Percentiles rank a stretch among this genome's conserved stretches.
Conservation (phyloP, 2,329 filamentous ascomycete genomes). For the Fusarium mexicanum region DNA sequence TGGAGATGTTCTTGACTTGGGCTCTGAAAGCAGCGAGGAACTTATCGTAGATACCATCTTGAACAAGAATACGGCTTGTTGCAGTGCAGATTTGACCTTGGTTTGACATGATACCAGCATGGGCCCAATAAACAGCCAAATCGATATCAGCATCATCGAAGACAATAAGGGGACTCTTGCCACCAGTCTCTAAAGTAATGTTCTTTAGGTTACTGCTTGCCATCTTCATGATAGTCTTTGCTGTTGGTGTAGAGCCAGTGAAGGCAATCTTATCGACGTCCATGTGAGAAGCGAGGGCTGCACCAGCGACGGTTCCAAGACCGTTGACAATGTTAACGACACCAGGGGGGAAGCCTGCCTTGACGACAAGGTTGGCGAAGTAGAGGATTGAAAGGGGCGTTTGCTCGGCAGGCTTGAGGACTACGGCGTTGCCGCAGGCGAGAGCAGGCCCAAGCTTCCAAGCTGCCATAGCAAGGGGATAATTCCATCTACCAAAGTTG, state of each 20-base stretch:
- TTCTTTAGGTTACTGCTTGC: constrained; percentile 74
- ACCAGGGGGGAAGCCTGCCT: constrained; percentile 81
- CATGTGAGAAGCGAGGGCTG: constrained; percentile 73
- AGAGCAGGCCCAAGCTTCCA: constrained; percentile 82
- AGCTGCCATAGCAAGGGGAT: constrained; percentile 57
- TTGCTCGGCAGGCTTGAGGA: constrained; percentile 74
- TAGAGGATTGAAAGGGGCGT: constrained; percentile 73
- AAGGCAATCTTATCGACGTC: constrained; percentile 82
- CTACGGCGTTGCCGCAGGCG: constrained; percentile 70
- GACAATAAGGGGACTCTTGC: constrained; percentile 71
- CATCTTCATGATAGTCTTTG: constrained; percentile 79
- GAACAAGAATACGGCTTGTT: constrained; percentile 71
- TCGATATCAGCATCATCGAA: constrained; percentile 74
- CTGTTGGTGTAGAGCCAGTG: constrained; percentile 78
- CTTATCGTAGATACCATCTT: constrained; percentile 67
- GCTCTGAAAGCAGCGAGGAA: constrained; percentile 59
- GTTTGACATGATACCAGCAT: constrained; percentile 65
- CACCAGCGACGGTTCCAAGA: constrained; percentile 72
- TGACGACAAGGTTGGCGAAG: constrained; percentile 72
- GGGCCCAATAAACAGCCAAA: constrained; percentile 70
- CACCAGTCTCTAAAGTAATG: constrained; percentile 73
- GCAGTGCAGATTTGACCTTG: constrained; percentile 73
- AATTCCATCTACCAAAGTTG: constrained; percentile 66
- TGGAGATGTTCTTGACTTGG: constrained; percentile 55
- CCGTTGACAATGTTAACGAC: constrained; percentile 82